Percentiles rank a stretch among this genome's conserved stretches.
phyloP scores from a whole-genome alignment of 1,284 basidiomycete species.

The Leccinum subatratum region DNA sequence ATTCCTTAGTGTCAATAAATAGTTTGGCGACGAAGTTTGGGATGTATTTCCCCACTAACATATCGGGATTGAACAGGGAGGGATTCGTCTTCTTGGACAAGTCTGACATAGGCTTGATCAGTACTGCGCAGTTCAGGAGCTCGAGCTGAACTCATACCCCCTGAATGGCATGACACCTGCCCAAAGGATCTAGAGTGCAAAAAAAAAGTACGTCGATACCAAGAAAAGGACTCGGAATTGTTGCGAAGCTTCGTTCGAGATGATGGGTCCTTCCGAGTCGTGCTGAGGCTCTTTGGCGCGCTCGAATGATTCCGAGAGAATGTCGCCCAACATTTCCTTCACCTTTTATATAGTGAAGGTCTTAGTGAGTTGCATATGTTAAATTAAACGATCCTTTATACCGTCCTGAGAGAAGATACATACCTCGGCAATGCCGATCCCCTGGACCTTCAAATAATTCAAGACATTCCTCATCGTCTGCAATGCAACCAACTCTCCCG shows the following conservation, averaged over 20 bases:
- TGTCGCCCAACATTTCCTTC: slow-evolving; percentile 87
- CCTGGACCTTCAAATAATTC: slow-evolving; percentile 95
- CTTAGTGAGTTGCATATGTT: slow-evolving; percentile 65
- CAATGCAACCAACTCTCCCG: slow-evolving; percentile 89
- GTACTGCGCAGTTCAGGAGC: slow-evolving; percentile 12
- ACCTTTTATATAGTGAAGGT: slow-evolving; percentile 82
- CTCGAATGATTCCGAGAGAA: slow-evolving; percentile 79
- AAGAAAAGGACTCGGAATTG: slow-evolving; percentile 75
- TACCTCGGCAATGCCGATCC: slow-evolving; percentile 93
- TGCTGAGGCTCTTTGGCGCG: slow-evolving; percentile 73
- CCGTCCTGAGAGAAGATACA: slow-evolving; percentile 4
- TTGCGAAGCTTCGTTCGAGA: slow-evolving; percentile 95
- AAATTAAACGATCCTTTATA: slow-evolving; percentile 5
- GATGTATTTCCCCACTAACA: slow-evolving; percentile 91
- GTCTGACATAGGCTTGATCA: slow-evolving; percentile 49
- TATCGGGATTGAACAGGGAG: slow-evolving; percentile 84
- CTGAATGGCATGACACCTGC: slow-evolving; percentile 97
- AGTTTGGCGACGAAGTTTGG: slow-evolving; percentile 96
- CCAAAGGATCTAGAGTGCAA: slow-evolving; percentile 91
- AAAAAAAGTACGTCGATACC: slow-evolving; percentile 97
- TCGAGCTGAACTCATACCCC: slow-evolving; percentile 56
- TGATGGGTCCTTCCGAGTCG: slow-evolving; percentile 82
- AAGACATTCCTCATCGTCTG: slow-evolving; percentile 94
- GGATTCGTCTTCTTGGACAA: slow-evolving; percentile 97
- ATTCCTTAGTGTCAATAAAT: slow-evolving; percentile 85